A percentile compares a stretch with the other conserved stretches of the same genome.
Evolutionary conservation across 1,284 basidiomycete species (phyloP).

Genomic region (Trametes hirsuta): DNA sequence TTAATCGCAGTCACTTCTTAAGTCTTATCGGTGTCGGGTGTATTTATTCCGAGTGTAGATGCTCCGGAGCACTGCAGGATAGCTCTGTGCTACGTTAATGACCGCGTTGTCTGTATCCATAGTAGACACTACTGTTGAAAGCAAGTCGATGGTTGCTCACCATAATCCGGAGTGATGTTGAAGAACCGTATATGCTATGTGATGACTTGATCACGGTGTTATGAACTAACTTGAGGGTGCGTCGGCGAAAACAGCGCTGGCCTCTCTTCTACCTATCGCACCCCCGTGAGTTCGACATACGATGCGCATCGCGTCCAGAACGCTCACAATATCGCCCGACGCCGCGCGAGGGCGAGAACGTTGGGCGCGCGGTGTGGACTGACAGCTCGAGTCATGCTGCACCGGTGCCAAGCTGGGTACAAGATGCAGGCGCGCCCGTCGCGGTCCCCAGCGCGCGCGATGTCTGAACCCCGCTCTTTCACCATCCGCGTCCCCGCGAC

Average conservation of each 20-base stretch:
- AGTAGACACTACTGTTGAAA: slow-evolving; percentile 5
- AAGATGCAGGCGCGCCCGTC: neutral
- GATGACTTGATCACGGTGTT: too few species aligned
- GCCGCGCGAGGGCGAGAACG: too few species aligned
- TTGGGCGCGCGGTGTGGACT: too few species aligned
- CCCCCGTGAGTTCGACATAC: too few species aligned
- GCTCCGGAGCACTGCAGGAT: slow-evolving; percentile 2
- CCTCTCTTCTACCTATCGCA: too few species aligned
- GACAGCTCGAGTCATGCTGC: too few species aligned
- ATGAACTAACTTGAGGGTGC: too few species aligned
- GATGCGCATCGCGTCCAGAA: too few species aligned
- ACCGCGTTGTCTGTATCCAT: neutral
- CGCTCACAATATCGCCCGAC: too few species aligned
- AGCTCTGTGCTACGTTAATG: neutral
- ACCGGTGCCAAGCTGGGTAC: too few species aligned
- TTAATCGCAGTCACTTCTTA: neutral
- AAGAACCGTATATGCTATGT: neutral
- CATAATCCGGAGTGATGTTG: neutral
- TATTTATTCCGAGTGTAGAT: slow-evolving; percentile 16
- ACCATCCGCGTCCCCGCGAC: slow-evolving; percentile 91
- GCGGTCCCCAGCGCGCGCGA: neutral
- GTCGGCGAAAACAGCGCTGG: too few species aligned
- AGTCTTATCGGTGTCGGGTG: neutral
- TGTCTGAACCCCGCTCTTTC: slow-evolving; percentile 39
- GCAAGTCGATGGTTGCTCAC: slow-evolving; percentile 10